A percentile compares a stretch with the other conserved stretches of the same genome.
Conservation (phyloP, 306 rosid genomes). For the Cicer bijugum region DNA sequence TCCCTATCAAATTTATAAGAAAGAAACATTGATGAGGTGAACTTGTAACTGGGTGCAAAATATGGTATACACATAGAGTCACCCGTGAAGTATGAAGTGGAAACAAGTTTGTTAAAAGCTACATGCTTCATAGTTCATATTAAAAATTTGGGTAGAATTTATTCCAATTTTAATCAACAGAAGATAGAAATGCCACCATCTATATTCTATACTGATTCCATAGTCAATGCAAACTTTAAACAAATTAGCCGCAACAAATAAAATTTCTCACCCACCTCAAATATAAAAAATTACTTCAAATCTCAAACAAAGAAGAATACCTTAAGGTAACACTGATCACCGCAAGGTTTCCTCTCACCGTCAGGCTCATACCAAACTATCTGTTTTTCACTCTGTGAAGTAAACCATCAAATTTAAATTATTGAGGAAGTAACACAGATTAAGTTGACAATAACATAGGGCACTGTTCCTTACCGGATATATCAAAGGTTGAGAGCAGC, state of each 20-base stretch:
- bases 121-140: background rate
- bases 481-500: slow-evolving; percentile 78
- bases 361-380: slow-evolving; percentile 75
- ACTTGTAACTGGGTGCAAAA: slow-evolving; percentile 31
- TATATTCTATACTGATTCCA: slow-evolving; percentile 8
- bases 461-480: slow-evolving; percentile 73
- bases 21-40: slow-evolving; percentile 31
- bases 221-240: slow-evolving; percentile 28
- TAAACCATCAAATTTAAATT: slow-evolving; percentile 49
- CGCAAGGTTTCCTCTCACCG: slow-evolving; percentile 74
- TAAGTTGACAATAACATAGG: slow-evolving; percentile 27
- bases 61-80: slow-evolving; percentile 8
- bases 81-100: slow-evolving; percentile 29
- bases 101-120: slow-evolving; percentile 35
- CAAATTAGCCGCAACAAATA: slow-evolving; percentile 30
- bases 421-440: slow-evolving; percentile 37
- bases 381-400: slow-evolving; percentile 79
- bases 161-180: slow-evolving; percentile 31
- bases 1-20: slow-evolving; percentile 37
- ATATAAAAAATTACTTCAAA: slow-evolving; percentile 27
- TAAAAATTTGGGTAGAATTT: background rate
- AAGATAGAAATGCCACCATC: slow-evolving; percentile 35
- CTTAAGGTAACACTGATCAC: slow-evolving; percentile 85
- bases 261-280: slow-evolving; percentile 34
- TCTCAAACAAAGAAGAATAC: slow-evolving; percentile 53